These are phyloP conservation scores for Eucalyptus guilfoylei DNA, from an alignment of 345 rosid genomes.

Conservation along the genomic window DNA sequence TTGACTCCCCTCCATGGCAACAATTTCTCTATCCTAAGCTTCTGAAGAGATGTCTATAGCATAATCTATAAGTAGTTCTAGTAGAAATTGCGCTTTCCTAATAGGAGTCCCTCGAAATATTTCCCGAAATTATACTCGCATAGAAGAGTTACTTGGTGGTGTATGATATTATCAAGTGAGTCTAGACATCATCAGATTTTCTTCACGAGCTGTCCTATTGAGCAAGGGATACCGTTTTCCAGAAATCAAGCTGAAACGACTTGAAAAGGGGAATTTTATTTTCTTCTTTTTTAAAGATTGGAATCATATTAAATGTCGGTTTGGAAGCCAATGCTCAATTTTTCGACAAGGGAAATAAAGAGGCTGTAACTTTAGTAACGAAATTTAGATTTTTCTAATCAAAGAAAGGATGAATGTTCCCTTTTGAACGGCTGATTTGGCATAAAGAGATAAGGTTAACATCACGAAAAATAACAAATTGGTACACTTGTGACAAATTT, in stretches of 20 bases:
- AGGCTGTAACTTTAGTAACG: background rate
- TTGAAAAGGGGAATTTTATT: background rate
- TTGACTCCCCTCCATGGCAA: too few relatives aligned
- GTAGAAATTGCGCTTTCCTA: too few relatives aligned
- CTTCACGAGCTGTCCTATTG: background rate
- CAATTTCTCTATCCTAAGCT: too few relatives aligned
- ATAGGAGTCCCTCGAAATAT: background rate
- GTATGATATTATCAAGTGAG: background rate
- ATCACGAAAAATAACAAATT: fast-evolving
- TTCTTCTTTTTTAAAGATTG: background rate
- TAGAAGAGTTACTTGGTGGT: background rate
- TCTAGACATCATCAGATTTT: background rate
- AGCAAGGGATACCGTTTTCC: background rate
- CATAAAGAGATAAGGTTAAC: too few relatives aligned
- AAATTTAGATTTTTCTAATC: background rate
- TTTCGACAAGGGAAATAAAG: too few relatives aligned
- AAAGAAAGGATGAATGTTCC: background rate
- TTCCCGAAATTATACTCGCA: background rate
- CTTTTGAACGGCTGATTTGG: background rate
- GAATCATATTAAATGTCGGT: background rate
- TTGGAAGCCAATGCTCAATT: background rate
- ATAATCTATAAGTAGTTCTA: too few relatives aligned
- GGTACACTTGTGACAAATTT: fast-evolving
- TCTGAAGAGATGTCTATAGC: too few relatives aligned
- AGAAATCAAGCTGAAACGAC: background rate